Evolutionary conservation across 495 filamentous ascomycete species (phyloP), one percentile per base, ranked within the genome.

Genomic region (Neurospora sp.): DNA sequence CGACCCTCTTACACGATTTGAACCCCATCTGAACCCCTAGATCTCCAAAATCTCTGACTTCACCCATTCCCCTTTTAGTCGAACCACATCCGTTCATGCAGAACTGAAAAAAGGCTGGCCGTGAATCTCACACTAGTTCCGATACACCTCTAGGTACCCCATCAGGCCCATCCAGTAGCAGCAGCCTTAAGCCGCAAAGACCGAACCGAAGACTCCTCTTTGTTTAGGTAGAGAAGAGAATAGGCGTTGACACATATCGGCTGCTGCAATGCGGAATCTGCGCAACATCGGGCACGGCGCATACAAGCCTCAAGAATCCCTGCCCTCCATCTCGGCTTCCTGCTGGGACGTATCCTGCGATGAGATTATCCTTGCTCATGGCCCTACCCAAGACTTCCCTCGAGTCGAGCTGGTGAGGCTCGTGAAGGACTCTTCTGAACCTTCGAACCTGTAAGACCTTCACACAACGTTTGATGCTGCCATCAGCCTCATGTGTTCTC

Each of bases 301-400:
- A 83, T 88, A 86, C 88, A 81, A 81, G 82, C 77, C 18, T 84
- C 79, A 85, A 82, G 79, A 73, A 46, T 20, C 74, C 60, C 75
- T 76, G 46, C 42, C 73, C 39, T 16, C 91, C 71, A 83, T 95
- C 75, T 91, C 91, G 72, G 89, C 93, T 9, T 84, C 88, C 41
- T 89, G 92, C 77, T 97, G 93, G 93, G 93, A 95, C 81, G 87
- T 87, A 66, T 84, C 88, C 46, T 88, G 87, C 71, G 91, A 93
- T 78, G 89, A 90, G 72, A 77, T 94, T 40, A 83, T 97, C 73
- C 92, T 91, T 81, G 89, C 92, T 72, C 89, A 91, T 83, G 93
- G 93, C 27, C 93, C 93, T 75, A 89, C 89, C 7, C 81, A 87
- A 74, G 81, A 83, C 60, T 86, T 88, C 80, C 78, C 87, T 72